Evolutionary conservation across 1,284 basidiomycete species (phyloP).

Genomic region (Marasmius oreades): DNA sequence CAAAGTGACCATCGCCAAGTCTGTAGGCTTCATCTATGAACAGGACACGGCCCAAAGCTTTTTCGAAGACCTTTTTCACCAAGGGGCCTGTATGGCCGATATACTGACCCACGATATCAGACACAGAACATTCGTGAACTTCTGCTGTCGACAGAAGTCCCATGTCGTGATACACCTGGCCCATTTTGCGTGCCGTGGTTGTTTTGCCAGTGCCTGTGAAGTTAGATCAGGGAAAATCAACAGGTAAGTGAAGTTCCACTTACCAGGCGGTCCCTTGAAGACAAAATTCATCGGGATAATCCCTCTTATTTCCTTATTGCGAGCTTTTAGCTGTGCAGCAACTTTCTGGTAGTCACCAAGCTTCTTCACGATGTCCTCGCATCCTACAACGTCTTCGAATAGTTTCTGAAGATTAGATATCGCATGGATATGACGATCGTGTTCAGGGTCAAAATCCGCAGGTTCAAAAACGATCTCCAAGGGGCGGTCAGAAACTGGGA

Average conservation of each 20-base stretch:
- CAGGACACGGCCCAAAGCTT: slow-evolving; percentile 58
- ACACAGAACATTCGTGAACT: slow-evolving; percentile 61
- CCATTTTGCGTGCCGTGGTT: slow-evolving; percentile 48
- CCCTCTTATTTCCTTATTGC: slow-evolving; percentile 39
- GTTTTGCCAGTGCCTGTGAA: slow-evolving; percentile 46
- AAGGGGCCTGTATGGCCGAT: slow-evolving; percentile 69
- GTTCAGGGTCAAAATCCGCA: slow-evolving; percentile 60
- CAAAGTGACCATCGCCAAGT: slow-evolving; percentile 54
- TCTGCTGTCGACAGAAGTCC: slow-evolving; percentile 51
- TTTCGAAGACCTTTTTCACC: slow-evolving; percentile 51
- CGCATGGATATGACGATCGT: slow-evolving; percentile 44
- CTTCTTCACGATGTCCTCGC: slow-evolving; percentile 47
- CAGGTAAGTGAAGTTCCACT: slow-evolving; percentile 6
- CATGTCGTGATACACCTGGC: slow-evolving; percentile 65
- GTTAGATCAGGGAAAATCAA: not conserved
- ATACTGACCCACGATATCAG: slow-evolving; percentile 63
- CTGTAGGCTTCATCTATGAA: slow-evolving; percentile 69
- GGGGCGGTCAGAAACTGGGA: slow-evolving; percentile 29
- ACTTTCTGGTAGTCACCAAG: slow-evolving; percentile 50
- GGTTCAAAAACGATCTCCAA: slow-evolving; percentile 48
- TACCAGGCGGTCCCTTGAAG: slow-evolving; percentile 70
- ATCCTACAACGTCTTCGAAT: slow-evolving; percentile 61
- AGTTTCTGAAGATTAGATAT: slow-evolving; percentile 48
- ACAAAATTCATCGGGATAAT: slow-evolving; percentile 64
- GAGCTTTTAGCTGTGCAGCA: slow-evolving; percentile 37